Conservation (phyloP, 495 filamentous ascomycete genomes). For the Neurospora tetraspora region DNA sequence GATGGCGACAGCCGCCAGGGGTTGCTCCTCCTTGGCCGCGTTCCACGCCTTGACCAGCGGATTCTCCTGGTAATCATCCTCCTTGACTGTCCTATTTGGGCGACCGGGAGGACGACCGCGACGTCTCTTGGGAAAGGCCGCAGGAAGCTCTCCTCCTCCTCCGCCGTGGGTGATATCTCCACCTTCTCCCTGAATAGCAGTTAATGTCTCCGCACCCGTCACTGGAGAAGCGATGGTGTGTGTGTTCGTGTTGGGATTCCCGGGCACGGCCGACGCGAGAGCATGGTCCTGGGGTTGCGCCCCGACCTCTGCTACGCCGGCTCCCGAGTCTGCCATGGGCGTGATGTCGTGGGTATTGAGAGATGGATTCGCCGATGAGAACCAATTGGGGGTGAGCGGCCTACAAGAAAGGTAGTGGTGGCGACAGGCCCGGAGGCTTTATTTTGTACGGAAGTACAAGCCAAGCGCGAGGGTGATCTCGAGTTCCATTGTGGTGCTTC, state of each 20-base stretch:
- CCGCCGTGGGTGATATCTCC: neutral
- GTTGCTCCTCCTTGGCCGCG: constrained; percentile 14
- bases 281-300: neutral
- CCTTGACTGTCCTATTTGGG: constrained; percentile 20
- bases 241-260: neutral
- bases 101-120: constrained; percentile 25
- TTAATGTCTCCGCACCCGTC: neutral
- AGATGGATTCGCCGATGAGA: neutral
- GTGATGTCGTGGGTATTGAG: neutral
- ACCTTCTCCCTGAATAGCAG: neutral
- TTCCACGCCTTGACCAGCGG: constrained; percentile 21
- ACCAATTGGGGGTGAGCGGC: neutral
- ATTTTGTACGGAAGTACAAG: constrained; percentile 19
- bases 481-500: neutral
- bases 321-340: neutral
- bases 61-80: constrained; percentile 20
- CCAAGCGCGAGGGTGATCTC: neutral
- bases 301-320: neutral
- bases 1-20: constrained; percentile 14
- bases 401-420: constrained; percentile 22
- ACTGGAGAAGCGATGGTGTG: neutral
- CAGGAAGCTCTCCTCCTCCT: constrained; percentile 7
- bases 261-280: neutral
- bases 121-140: constrained; percentile 21
- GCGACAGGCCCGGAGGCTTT: neutral